Evolutionary conservation across 2,329 filamentous ascomycete genomes (phyloP).

Genomic region (Alternaria sp.): DNA sequence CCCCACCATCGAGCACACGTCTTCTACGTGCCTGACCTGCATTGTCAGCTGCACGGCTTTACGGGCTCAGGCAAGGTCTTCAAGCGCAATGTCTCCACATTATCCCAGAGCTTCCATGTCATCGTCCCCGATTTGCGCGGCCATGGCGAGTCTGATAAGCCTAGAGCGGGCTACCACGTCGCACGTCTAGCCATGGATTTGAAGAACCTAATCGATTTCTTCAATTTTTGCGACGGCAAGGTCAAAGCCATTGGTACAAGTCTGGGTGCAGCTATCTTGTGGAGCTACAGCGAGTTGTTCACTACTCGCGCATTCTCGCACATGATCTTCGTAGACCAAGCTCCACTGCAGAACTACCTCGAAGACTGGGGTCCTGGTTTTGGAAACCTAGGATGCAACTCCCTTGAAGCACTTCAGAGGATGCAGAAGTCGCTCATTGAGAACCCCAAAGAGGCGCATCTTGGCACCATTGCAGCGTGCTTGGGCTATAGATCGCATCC

Average conservation of each 20-base stretch:
- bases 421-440: constrained; percentile 26
- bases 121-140: constrained; percentile 37
- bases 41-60: constrained; percentile 37
- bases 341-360: constrained; percentile 37
- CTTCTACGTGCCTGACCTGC: not conserved
- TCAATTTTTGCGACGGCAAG: constrained; percentile 17
- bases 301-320: constrained; percentile 28
- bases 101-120: constrained; percentile 22
- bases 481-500: constrained; percentile 36
- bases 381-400: constrained; percentile 36
- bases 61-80: constrained; percentile 37
- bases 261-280: constrained; percentile 34
- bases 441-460: constrained; percentile 27
- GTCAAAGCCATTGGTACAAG: constrained; percentile 32
- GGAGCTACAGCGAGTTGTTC: constrained; percentile 42
- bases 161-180: constrained; percentile 39
- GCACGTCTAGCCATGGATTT: constrained; percentile 39
- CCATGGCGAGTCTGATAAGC: constrained; percentile 37
- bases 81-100: constrained; percentile 21
- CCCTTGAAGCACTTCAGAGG: constrained; percentile 17
- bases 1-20: not conserved
- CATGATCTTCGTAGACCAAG: constrained; percentile 42
- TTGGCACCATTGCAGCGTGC: constrained; percentile 34
- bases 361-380: constrained; percentile 35
- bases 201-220: constrained; percentile 32